Percentiles rank a stretch among this genome's conserved stretches.
Conservation (phyloP, 345 rosid genomes). For the Eucalyptus grandis region DNA sequence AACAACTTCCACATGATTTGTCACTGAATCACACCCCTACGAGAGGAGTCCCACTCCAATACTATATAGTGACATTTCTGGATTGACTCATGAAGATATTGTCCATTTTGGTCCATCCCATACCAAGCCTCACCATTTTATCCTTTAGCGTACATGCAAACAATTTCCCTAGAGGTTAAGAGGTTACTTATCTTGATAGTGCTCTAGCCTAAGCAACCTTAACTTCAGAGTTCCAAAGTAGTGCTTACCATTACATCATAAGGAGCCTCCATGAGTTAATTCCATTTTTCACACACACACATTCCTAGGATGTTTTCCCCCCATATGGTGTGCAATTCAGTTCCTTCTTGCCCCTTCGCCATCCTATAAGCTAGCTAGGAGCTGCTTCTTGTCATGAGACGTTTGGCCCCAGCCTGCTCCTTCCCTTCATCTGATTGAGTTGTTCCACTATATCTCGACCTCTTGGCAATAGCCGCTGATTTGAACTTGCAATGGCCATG, state of each 20-base stretch:
- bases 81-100: not conserved
- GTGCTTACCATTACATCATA: not conserved
- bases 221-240: not conserved
- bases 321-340: not conserved
- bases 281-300: not conserved
- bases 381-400: not conserved
- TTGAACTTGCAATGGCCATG: not conserved
- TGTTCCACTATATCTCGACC: not conserved
- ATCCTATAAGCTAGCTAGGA: not conserved
- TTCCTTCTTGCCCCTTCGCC: not conserved
- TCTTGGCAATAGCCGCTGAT: not conserved
- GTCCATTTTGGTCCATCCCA: not conserved
- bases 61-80: not conserved
- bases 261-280: not conserved
- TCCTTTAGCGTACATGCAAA: not conserved
- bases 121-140: not conserved
- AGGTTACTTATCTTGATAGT: not conserved
- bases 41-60: not conserved
- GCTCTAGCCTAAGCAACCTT: not conserved
- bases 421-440: not conserved
- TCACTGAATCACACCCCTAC: not conserved
- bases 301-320: not conserved
- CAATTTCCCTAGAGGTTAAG: not conserved
- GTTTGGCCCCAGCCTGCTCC: not conserved
- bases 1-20: not conserved